Evolutionary conservation across 345 rosid genomes (phyloP), one percentile per base, ranked within the genome.

Genomic region (Aethionema arabicum): DNA sequence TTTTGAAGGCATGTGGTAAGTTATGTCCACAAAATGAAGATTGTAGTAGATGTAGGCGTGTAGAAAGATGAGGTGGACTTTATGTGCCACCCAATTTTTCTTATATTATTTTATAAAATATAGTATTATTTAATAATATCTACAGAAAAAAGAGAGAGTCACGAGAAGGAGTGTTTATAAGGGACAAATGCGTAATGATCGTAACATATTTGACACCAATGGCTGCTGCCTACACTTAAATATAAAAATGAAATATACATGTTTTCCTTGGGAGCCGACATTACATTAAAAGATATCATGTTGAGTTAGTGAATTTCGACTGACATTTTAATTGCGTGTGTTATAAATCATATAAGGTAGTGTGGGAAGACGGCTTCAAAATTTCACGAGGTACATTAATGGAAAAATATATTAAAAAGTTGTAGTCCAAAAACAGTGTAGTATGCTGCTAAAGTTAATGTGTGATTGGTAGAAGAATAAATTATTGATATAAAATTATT

Each of bases 61-160:
- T 56, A 63, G 27, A 56, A 58, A 63, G 74, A 71, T 71, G 75
- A 63, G 65, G 69, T 71, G 75, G 75, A 71, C 61, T 71, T 52
- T 71, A 64, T 58, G 31, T 64, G 75, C 75, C 75, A 71, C 70
- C 55, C 75, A 64, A 50, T 27, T 54, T 61, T 40, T 6, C n/a
- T 0, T 40, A 40, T 37, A 53, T 36, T 53, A 60, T 45, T 29
- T 35, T 21, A 21, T 21, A 1, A 21, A 21, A 21, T 21, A 21
- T 21, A n/a, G n/a, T n/a, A 21, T 21, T 13, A 40, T 65, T n/a
- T 15, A 56, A 66, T 56, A 36, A 39, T 56, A 43, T 15, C 40
- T 8, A 38, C 11, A 29, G 12, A 41, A 15, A 54, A 8, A 5
- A 41, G 6, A 48, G 51, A 67, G 74, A 55, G 75, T 52, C 75